A percentile compares a stretch with the other conserved stretches of the same genome.
Conservation (phyloP, 1,139 yeast species). For the Debaryomyces coudertii region DNA sequence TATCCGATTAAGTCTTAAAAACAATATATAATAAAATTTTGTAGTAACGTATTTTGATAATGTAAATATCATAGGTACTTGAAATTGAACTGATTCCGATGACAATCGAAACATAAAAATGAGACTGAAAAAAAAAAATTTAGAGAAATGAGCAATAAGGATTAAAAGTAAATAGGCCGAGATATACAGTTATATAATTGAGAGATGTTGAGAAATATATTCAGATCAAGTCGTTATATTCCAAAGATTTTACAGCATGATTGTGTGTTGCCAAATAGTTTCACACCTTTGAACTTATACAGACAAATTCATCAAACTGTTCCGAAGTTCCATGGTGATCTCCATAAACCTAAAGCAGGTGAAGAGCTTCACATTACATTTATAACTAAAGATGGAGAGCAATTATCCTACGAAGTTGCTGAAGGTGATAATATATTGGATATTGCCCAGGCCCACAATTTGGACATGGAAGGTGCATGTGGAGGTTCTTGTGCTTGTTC, state of each 20-base stretch:
- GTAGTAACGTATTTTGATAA: not conserved
- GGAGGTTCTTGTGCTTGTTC: slow-evolving; percentile 99
- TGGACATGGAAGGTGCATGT: slow-evolving; percentile 98
- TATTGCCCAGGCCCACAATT: slow-evolving; percentile 89
- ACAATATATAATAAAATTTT: not conserved
- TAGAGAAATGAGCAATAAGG: not conserved
- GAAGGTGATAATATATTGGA: slow-evolving; percentile 92
- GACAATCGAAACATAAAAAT: not conserved
- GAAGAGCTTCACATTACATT: slow-evolving; percentile 90
- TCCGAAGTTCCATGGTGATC: slow-evolving; percentile 67
- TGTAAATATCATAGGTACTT: not conserved
- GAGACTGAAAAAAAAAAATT: slow-evolving; percentile 6
- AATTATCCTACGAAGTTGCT: slow-evolving; percentile 78
- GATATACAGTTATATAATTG: not conserved
- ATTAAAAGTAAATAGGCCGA: not conserved
- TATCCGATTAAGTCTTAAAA: not conserved
- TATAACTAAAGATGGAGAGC: slow-evolving; percentile 89
- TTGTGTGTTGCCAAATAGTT: not conserved
- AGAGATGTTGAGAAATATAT: slow-evolving; percentile 11
- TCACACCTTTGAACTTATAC: slow-evolving; percentile 1
- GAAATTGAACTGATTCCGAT: not conserved
- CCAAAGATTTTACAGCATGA: slow-evolving; percentile 1
- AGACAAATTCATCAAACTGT: slow-evolving; percentile 26
- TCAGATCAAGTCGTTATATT: slow-evolving; percentile 3
- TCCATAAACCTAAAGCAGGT: slow-evolving; percentile 89